phyloP scores from a whole-genome alignment of 1,284 basidiomycete genomes.

The Ceratorhiza oryzae-sativae region DNA sequence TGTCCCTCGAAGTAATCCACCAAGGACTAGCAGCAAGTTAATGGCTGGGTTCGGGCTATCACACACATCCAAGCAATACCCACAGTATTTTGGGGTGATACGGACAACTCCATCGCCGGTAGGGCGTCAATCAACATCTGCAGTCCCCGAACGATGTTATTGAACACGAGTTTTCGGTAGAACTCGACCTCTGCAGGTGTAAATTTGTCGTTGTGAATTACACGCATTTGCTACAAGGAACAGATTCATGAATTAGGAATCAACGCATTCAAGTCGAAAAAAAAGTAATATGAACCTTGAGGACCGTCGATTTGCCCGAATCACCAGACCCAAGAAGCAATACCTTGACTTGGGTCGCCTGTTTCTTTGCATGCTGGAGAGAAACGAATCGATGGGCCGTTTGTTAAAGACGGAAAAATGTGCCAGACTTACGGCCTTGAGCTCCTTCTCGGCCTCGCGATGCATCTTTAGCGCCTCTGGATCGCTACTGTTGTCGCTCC shows the following conservation, averaged over 20 bases:
- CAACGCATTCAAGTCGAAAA: conserved; percentile 45
- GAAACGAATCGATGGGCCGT: conserved; percentile 16
- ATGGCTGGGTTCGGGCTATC: not conserved
- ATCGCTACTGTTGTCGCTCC: conserved; percentile 44
- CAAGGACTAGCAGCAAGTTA: conserved; percentile 10
- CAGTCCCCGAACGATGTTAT: conserved; percentile 88
- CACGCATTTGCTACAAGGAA: conserved; percentile 77
- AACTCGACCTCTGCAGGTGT: conserved; percentile 76
- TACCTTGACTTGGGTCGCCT: conserved; percentile 82
- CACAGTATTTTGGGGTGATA: conserved; percentile 65
- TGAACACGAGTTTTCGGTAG: conserved; percentile 88
- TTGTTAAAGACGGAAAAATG: not conserved
- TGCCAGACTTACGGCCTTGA: conserved; percentile 62
- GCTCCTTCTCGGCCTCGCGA: conserved; percentile 69
- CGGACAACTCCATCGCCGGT: conserved; percentile 83
- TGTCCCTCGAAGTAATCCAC: conserved; percentile 71
- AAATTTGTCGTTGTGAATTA: conserved; percentile 84
- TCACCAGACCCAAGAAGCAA: conserved; percentile 92
- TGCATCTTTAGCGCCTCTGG: conserved; percentile 49
- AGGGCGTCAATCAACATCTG: conserved; percentile 84
- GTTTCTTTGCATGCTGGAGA: conserved; percentile 59
- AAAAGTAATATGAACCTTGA: conserved; percentile 66
- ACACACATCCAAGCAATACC: conserved; percentile 17
- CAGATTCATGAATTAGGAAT: not conserved
- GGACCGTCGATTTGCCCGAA: conserved; percentile 90